Base-by-base conservation (phyloP, 2,329 filamentous ascomycete species). In the Aspergillus aculeatus region DNA sequence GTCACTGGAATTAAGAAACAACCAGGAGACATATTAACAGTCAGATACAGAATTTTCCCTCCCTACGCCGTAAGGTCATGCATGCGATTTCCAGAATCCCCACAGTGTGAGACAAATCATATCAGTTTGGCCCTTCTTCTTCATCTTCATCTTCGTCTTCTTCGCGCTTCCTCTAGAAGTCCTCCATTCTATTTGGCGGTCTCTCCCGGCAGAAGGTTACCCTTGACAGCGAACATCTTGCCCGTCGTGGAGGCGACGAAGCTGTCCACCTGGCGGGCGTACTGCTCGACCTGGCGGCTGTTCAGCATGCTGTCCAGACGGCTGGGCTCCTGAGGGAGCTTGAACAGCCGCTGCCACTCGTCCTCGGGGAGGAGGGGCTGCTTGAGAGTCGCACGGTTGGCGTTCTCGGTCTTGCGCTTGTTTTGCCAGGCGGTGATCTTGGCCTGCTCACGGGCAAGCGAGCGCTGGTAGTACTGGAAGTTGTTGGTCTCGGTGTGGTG, bases 401-500 rank as follows among this genome's bases (percentile, higher is more conserved):
- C 89, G 75, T 99, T 99, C 85, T 99, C 95, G 16, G 91, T 89
- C 83, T 96, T 96, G 75, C 95, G 89, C 87, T 99, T 98, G 63
- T 89, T 82, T 81, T 98, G 94, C 95, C 95, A 99, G 66, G 92
- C 89, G 57, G 91, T 88, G 71, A 99, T 97, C 86, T 98, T 99
- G 71, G 90, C 82, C 82, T 99, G 95, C 82, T 99, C 95, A 69
- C 95, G 91, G 56, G 89, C 89, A 59, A 98, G 84, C 73, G 96
- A 92, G 72, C 95, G 87, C 81, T 97, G 92, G 83, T 97, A 97
- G 85, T 90, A 91, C 79, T 97, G 93, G 82, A 96, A 95, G 85
- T 99, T 99, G 87, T 98, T 98, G 76, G 96, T 89, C 80, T 99
- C 95, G 62, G 93, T 96, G 82, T 98, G 95, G 83, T 99, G 95